Percentiles rank a stretch among this genome's conserved stretches.
Conservation (phyloP, 2,329 filamentous ascomycete species). For the Seiridium unicorne region DNA sequence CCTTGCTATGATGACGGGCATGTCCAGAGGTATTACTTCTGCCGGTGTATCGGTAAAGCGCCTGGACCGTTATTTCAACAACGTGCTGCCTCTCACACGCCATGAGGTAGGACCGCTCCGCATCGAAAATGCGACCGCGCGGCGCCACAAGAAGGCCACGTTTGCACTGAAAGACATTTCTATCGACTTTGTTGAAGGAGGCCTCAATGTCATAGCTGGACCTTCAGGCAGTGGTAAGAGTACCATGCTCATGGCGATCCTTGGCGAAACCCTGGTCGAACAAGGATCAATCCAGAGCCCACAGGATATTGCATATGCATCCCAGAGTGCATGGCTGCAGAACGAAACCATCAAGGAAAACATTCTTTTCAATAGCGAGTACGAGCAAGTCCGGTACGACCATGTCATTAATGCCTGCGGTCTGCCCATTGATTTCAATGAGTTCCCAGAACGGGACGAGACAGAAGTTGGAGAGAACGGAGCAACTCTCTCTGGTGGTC, state of each 20-base stretch:
- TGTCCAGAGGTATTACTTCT: slow-evolving; percentile 40
- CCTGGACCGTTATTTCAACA: slow-evolving; percentile 53
- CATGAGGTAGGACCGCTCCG: slow-evolving; percentile 49
- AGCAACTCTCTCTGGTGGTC: slow-evolving; percentile 54
- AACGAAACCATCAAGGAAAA: slow-evolving; percentile 56
- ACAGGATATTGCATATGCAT: slow-evolving; percentile 54
- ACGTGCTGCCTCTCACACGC: slow-evolving; percentile 43
- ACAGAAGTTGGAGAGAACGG: slow-evolving; percentile 55
- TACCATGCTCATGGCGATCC: slow-evolving; percentile 50
- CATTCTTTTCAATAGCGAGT: slow-evolving; percentile 50
- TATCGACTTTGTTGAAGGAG: slow-evolving; percentile 51
- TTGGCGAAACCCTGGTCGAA: slow-evolving; percentile 54
- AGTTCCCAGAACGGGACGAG: slow-evolving; percentile 48
- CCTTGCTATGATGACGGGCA: slow-evolving; percentile 46
- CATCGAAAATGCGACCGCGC: slow-evolving; percentile 45
- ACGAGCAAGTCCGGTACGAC: slow-evolving; percentile 53
- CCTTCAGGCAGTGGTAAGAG: slow-evolving; percentile 58
- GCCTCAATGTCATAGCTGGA: slow-evolving; percentile 53
- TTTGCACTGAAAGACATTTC: slow-evolving; percentile 49
- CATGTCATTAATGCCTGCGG: slow-evolving; percentile 56
- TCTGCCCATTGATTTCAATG: slow-evolving; percentile 46
- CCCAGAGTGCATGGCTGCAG: slow-evolving; percentile 57
- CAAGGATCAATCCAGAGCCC: slow-evolving; percentile 46
- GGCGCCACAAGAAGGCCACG: slow-evolving; percentile 46
- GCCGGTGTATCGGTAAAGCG: slow-evolving; percentile 47